Evolutionary conservation across 257 asterid species (phyloP).

Genomic region (Ligustrum vulgare): DNA sequence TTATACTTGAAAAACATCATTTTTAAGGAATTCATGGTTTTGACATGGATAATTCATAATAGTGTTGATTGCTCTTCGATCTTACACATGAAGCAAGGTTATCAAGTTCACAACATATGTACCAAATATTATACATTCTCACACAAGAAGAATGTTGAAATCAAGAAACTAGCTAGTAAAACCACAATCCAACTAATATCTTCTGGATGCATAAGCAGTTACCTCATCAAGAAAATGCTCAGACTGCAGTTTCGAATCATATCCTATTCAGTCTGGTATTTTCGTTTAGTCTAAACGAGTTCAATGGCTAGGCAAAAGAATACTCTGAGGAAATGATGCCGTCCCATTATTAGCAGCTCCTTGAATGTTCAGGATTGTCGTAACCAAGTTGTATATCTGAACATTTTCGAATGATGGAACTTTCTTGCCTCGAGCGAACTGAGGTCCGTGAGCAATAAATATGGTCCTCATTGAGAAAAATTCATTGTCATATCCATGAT

Average conservation of each 20-base stretch:
- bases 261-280: slow-evolving; percentile 2
- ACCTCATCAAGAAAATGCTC: neutral
- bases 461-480: slow-evolving; percentile 75
- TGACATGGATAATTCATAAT: neutral
- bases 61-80: neutral
- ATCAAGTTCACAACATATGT: neutral
- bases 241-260: neutral
- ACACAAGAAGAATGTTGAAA: neutral
- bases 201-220: neutral
- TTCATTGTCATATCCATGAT: slow-evolving; percentile 75
- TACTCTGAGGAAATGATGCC: slow-evolving; percentile 36
- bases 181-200: slow-evolving; percentile 10
- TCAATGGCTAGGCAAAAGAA: slow-evolving; percentile 53
- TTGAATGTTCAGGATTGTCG: slow-evolving; percentile 44
- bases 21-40: neutral
- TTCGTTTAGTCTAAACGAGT: neutral
- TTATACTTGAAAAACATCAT: neutral
- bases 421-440: slow-evolving; percentile 50
- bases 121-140: neutral
- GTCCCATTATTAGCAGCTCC: slow-evolving; percentile 78
- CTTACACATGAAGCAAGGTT: neutral
- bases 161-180: neutral
- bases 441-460: slow-evolving; percentile 77
- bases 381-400: slow-evolving; percentile 67
- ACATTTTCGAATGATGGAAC: slow-evolving; percentile 73